These are phyloP conservation scores for Botrytis hyacinthi DNA, from an alignment of 2,329 filamentous ascomycete genomes.

Conservation along the genomic window DNA sequence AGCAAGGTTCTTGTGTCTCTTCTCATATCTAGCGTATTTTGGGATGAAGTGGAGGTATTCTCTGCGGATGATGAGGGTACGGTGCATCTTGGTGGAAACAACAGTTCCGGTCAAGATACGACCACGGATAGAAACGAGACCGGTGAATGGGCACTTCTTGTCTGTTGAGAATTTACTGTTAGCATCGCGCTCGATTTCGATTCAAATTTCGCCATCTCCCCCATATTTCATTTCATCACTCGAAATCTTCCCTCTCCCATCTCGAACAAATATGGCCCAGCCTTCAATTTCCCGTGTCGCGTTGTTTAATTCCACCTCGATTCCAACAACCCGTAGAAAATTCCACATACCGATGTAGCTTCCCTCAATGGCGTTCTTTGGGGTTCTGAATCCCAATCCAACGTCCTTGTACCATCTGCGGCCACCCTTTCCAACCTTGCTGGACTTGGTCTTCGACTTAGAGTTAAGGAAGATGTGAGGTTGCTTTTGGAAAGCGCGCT, in stretches of 20 bases:
- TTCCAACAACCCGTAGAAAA: conserved; percentile 4
- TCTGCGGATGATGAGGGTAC: conserved; percentile 97
- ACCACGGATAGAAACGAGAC: conserved; percentile 98
- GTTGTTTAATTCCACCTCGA: neutral
- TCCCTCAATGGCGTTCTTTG: conserved; percentile 98
- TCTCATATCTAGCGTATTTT: conserved; percentile 99
- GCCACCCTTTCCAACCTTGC: conserved; percentile 81
- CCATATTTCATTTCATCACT: neutral
- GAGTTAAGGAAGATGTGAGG: conserved; percentile 99
- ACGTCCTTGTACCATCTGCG: conserved; percentile 99
- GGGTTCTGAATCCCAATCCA: conserved; percentile 97
- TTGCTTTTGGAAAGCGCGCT: conserved; percentile 99
- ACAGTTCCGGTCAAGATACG: conserved; percentile 99
- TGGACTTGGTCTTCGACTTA: conserved; percentile 85
- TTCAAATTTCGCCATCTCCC: conserved; percentile 8
- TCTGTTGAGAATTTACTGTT: conserved; percentile 53
- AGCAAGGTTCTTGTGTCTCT: conserved; percentile 99
- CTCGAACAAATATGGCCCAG: neutral
- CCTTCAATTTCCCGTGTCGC: neutral
- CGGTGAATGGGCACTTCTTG: conserved; percentile 99
- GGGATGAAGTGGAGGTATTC: conserved; percentile 99
- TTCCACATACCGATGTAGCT: conserved; percentile 90
- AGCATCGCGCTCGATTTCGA: conserved; percentile 25
- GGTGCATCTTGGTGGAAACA: conserved; percentile 99
- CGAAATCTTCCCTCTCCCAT: neutral